Conservation (phyloP, 2,329 filamentous ascomycete species). For the Proliferodiscus dingleyae region DNA sequence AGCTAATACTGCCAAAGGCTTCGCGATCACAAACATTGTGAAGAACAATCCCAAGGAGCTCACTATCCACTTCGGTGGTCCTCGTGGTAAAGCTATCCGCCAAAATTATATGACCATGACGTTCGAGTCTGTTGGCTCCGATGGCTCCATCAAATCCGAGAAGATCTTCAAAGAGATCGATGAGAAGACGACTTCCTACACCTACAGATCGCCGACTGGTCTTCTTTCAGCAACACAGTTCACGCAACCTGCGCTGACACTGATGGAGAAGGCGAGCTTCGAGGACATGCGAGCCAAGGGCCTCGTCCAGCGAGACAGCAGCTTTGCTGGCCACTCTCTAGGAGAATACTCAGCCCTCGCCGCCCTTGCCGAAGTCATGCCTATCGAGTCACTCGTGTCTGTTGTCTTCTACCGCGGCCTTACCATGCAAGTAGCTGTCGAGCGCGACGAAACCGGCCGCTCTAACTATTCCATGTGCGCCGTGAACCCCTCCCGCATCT, state of each 20-base stretch:
- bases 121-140: conserved; percentile 91
- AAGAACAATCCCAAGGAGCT: conserved; percentile 99
- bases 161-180: conserved; percentile 99
- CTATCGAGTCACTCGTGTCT: conserved; percentile 96
- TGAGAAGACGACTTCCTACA: conserved; percentile 91
- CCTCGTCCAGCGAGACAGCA: conserved; percentile 91
- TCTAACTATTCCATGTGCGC: conserved; percentile 99
- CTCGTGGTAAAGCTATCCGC: conserved; percentile 92
- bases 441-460: conserved; percentile 85
- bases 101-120: conserved; percentile 99
- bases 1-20: conserved; percentile 50
- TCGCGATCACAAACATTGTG: conserved; percentile 97
- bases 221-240: conserved; percentile 96
- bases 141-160: conserved; percentile 94
- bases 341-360: conserved; percentile 98
- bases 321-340: conserved; percentile 94
- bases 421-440: conserved; percentile 98
- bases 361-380: conserved; percentile 96
- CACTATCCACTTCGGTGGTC: conserved; percentile 95
- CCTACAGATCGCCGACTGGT: conserved; percentile 90
- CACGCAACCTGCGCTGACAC: conserved; percentile 91
- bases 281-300: conserved; percentile 99
- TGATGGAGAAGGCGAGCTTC: conserved; percentile 99
- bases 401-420: conserved; percentile 98
- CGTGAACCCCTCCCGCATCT: conserved; percentile 96